Evolutionary conservation across 148 eudicot species (phyloP).

Genomic region (Chenopodium berlandieri): DNA sequence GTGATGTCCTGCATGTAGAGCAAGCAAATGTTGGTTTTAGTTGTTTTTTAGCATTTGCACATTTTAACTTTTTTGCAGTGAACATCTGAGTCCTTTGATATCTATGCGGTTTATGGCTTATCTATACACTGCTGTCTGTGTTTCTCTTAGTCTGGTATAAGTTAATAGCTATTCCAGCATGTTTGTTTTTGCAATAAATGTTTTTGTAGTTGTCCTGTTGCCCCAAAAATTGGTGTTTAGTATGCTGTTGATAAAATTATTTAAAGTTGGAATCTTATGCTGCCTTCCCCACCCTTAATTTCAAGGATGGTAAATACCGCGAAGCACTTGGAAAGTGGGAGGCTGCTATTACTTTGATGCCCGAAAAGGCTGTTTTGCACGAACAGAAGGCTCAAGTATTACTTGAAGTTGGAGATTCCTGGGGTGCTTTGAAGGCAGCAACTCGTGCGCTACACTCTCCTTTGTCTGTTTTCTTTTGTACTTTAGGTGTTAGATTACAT

Average conservation of each 20-base stretch:
- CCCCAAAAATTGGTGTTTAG: neutral
- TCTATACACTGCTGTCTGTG: neutral
- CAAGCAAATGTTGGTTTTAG: neutral
- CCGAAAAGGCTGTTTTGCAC: constrained; percentile 60
- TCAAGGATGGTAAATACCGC: constrained; percentile 68
- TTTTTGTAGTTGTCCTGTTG: neutral
- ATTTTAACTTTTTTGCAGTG: neutral
- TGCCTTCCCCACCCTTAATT: constrained; percentile 1
- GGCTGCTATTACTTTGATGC: constrained; percentile 69
- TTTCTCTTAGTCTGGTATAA: neutral
- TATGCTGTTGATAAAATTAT: constrained; percentile 4
- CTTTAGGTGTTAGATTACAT: constrained; percentile 3
- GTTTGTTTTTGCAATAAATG: neutral
- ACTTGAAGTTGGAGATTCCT: constrained; percentile 80
- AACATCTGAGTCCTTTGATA: neutral
- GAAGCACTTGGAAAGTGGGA: constrained; percentile 96
- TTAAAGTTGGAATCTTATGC: constrained; percentile 15
- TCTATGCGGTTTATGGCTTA: neutral
- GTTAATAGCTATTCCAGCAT: neutral
- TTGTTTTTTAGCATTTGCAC: neutral
- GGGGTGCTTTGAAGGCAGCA: constrained; percentile 90
- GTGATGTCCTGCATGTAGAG: neutral
- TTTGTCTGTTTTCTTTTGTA: constrained; percentile 19
- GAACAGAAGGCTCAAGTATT: constrained; percentile 90
- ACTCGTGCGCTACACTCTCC: constrained; percentile 45